Evolutionary conservation across 768 basidiomycete species (phyloP).

Genomic region (Chalciporus sphaerocephalus): DNA sequence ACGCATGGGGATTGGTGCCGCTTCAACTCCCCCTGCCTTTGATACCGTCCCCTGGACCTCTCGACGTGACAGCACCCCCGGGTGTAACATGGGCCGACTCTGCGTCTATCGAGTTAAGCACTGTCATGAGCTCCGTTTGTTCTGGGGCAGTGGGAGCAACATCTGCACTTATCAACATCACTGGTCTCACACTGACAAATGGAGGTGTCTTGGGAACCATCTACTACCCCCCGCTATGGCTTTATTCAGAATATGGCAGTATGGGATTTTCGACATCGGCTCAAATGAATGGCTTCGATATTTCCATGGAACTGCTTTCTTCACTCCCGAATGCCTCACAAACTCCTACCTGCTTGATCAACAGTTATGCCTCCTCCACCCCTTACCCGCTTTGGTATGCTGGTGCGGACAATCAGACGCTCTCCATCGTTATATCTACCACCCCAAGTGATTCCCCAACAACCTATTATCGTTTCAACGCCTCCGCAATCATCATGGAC

Average conservation of each 20-base stretch:
- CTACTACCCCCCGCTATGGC: slow-evolving; percentile 11
- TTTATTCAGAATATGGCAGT: neutral
- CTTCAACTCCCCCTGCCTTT: neutral
- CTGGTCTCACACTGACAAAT: no score
- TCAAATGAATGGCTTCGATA: slow-evolving; percentile 15
- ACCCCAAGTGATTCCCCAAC: no score
- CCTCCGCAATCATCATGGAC: slow-evolving; percentile 6
- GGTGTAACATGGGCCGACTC: no score
- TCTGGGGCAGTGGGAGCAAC: neutral
- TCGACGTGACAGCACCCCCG: neutral
- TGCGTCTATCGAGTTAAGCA: neutral
- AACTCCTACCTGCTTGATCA: no score
- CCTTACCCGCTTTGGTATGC: no score
- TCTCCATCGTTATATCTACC: no score
- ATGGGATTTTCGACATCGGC: neutral
- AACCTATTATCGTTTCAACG: slow-evolving; percentile 9
- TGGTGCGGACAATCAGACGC: no score
- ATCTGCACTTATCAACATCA: slow-evolving; percentile 13
- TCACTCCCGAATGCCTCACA: slow-evolving; percentile 12
- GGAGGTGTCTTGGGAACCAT: no score
- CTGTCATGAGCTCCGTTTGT: slow-evolving; percentile 3
- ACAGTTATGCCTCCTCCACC: no score
- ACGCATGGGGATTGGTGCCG: neutral
- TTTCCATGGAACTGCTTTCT: slow-evolving; percentile 14
- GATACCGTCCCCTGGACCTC: neutral